phyloP scores from a whole-genome alignment of 2,329 filamentous ascomycete genomes.

The Capronia epimyces region DNA sequence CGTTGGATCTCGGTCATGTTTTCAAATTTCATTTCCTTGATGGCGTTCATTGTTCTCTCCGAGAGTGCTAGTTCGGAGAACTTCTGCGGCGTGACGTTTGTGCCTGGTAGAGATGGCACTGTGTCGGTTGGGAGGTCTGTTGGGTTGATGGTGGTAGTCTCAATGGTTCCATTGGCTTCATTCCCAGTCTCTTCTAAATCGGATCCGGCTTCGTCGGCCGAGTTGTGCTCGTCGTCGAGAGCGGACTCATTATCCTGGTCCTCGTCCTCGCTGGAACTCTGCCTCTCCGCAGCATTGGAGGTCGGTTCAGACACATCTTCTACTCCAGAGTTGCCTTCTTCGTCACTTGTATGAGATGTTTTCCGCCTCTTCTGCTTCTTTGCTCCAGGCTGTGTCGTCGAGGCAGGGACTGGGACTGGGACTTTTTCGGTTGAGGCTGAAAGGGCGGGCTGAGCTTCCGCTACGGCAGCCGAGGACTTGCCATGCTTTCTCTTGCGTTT shows the following conservation, averaged over 20 bases:
- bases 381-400: constrained; percentile 25
- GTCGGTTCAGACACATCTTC: constrained; percentile 35
- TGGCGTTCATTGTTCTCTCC: constrained; percentile 81
- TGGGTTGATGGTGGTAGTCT: constrained; percentile 24
- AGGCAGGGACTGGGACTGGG: constrained; percentile 17
- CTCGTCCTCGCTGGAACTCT: constrained; percentile 16
- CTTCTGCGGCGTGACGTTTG: constrained; percentile 58
- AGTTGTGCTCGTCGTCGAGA: constrained; percentile 32
- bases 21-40: constrained; percentile 85
- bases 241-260: constrained; percentile 35
- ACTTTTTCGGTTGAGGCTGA: constrained; percentile 22
- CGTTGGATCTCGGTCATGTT: constrained; percentile 95
- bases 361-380: constrained; percentile 38
- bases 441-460: constrained; percentile 4
- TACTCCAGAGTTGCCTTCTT: constrained; percentile 39
- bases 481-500: constrained; percentile 45
- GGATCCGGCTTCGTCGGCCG: constrained; percentile 28
- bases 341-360: constrained; percentile 31
- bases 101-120: constrained; percentile 53
- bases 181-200: constrained; percentile 34
- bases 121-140: constrained; percentile 49
- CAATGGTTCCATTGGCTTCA: constrained; percentile 19
- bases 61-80: constrained; percentile 81
- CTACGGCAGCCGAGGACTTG: constrained; percentile 30
- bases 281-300: not conserved